Percentiles rank a stretch among this genome's conserved stretches.
These are phyloP conservation scores for Microsporum ferrugineum DNA, from an alignment of 2,329 filamentous ascomycete species.

Conservation along the genomic window DNA sequence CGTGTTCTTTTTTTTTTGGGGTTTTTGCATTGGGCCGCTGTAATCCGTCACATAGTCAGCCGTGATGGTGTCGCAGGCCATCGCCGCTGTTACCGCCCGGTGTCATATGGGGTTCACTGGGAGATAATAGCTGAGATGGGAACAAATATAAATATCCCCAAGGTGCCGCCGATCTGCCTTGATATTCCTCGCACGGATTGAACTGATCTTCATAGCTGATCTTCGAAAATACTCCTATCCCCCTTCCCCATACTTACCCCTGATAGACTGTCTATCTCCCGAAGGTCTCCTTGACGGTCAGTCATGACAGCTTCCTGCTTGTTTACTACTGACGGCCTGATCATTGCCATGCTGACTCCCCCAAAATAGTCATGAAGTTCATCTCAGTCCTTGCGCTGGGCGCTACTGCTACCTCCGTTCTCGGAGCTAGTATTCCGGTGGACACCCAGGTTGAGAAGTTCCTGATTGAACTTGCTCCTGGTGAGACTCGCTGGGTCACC, in stretches of 20 bases:
- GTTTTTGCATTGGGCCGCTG: neutral
- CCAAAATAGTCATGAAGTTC: conserved; percentile 26
- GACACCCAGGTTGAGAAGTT: conserved; percentile 35
- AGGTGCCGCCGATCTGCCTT: conserved; percentile 51
- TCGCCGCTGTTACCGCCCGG: neutral
- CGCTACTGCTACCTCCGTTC: conserved; percentile 6
- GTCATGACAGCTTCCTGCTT: neutral
- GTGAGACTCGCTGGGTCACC: conserved; percentile 73
- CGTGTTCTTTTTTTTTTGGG: neutral
- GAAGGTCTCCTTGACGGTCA: neutral
- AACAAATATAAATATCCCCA: conserved; percentile 61
- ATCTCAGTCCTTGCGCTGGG: conserved; percentile 25
- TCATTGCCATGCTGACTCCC: neutral
- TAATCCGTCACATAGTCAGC: conserved; percentile 1
- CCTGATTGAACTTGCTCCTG: conserved; percentile 72
- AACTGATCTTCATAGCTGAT: conserved; percentile 3
- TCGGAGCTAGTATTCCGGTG: conserved; percentile 1
- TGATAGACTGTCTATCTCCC: neutral
- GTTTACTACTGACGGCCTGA: neutral
- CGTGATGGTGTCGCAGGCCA: neutral
- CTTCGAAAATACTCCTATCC: neutral
- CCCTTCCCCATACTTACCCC: neutral
- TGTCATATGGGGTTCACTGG: neutral
- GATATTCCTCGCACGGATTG: neutral
- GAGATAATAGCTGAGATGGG: conserved; percentile 21